Percentiles rank a stretch among this genome's conserved stretches.
Conservation (phyloP, 2,329 filamentous ascomycete genomes). For the Talaromyces sp. region DNA sequence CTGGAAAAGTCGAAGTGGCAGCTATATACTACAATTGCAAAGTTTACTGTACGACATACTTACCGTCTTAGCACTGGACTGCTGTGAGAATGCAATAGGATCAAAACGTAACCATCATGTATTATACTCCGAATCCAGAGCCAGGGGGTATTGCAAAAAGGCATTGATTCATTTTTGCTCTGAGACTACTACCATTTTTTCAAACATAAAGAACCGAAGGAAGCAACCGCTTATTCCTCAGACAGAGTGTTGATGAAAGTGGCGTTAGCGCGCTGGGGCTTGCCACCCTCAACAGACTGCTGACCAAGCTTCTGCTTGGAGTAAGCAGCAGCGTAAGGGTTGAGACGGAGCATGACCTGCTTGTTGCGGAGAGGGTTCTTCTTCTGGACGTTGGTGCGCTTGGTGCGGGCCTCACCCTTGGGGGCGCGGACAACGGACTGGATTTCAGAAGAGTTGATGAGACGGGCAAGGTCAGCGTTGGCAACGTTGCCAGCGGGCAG, state of each 20-base stretch:
- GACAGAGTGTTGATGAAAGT: slow-evolving; percentile 56
- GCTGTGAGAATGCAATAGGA: slow-evolving; percentile 12
- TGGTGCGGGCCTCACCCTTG: slow-evolving; percentile 86
- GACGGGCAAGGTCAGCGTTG: slow-evolving; percentile 92
- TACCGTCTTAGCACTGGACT: slow-evolving; percentile 2
- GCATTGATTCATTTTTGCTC: slow-evolving; percentile 34
- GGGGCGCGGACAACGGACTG: slow-evolving; percentile 92
- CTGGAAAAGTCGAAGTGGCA: too few species aligned
- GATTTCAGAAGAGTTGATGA: slow-evolving; percentile 99
- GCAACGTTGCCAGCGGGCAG: slow-evolving; percentile 89
- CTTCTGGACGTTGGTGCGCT: slow-evolving; percentile 93
- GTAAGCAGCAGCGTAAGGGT: slow-evolving; percentile 94
- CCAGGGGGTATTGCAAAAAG: slow-evolving; percentile 32
- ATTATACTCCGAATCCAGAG: slow-evolving; percentile 30
- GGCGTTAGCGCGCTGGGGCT: slow-evolving; percentile 60
- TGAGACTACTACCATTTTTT: slow-evolving; percentile 31
- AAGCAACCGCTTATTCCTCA: slow-evolving; percentile 51
- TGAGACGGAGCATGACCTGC: slow-evolving; percentile 97
- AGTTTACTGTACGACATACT: background rate
- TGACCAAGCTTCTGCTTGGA: slow-evolving; percentile 81
- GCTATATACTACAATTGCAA: too few species aligned
- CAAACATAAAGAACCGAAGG: slow-evolving; percentile 25
- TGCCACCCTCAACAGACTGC: slow-evolving; percentile 64
- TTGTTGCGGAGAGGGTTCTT: slow-evolving; percentile 99
- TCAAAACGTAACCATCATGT: slow-evolving; percentile 24